A percentile compares a stretch with the other conserved stretches of the same genome.
These are phyloP conservation scores for Puccinia polysora DNA, from an alignment of 1,284 basidiomycete species.

Conservation along the genomic window DNA sequence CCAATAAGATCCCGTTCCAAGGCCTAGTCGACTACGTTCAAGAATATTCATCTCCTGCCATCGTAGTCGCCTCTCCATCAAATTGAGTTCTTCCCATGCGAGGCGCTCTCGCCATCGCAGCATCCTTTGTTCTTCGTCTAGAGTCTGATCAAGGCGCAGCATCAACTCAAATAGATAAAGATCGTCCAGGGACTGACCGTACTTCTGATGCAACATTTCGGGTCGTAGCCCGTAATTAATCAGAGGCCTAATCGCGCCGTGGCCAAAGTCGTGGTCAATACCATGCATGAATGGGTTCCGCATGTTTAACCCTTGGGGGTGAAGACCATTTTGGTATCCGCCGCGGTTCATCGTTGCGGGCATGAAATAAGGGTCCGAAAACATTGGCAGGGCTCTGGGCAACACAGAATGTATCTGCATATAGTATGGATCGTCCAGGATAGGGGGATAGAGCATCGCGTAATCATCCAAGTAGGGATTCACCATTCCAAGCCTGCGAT, in stretches of 20 bases:
- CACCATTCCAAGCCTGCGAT: background rate
- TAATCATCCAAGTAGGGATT: background rate
- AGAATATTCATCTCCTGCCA: constrained; percentile 37
- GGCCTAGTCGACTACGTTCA: constrained; percentile 22
- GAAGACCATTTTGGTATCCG: background rate
- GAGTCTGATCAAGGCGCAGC: constrained; percentile 19
- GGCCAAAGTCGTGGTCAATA: constrained; percentile 41
- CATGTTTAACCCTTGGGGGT: background rate
- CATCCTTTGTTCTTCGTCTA: constrained; percentile 35
- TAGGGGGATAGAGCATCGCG: background rate
- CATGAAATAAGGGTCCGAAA: constrained; percentile 15
- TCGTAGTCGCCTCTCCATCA: constrained; percentile 4
- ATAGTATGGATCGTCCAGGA: constrained; percentile 29
- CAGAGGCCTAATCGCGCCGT: constrained; percentile 17
- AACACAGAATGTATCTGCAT: constrained; percentile 17
- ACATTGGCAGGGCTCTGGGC: constrained; percentile 16
- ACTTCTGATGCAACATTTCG: background rate
- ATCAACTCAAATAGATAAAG: constrained; percentile 41
- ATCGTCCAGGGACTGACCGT: constrained; percentile 38
- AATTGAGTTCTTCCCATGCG: constrained; percentile 38
- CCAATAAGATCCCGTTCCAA: constrained; percentile 40
- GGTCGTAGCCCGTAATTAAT: constrained; percentile 21
- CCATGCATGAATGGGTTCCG: constrained; percentile 38
- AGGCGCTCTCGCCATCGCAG: constrained; percentile 38
- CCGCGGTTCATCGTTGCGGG: background rate